phyloP scores from a whole-genome alignment of 2,329 filamentous ascomycete species.

The Dryadomyces quercus-mongolicae region DNA sequence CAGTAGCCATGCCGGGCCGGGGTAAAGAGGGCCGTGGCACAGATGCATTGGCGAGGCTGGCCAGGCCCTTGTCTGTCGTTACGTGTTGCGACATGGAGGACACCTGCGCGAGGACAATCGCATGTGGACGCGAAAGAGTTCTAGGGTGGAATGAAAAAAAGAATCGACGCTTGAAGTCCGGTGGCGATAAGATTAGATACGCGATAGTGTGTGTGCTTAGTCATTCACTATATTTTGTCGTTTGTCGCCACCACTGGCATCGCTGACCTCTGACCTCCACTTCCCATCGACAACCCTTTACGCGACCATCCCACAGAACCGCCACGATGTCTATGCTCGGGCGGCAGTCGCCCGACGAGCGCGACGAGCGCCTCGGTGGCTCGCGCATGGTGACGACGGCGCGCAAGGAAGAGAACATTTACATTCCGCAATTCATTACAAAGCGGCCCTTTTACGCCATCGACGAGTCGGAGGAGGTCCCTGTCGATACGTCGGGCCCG shows the following conservation, averaged over 20 bases:
- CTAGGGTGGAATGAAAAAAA: neutral
- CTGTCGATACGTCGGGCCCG: conserved; percentile 38
- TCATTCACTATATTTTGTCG: neutral
- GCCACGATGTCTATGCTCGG: conserved; percentile 12
- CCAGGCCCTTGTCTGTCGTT: conserved; percentile 2
- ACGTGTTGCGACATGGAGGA: conserved; percentile 9
- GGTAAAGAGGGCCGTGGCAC: neutral
- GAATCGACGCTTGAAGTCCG: neutral
- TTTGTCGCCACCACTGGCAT: neutral
- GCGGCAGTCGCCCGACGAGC: conserved; percentile 13
- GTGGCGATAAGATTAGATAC: conserved; percentile 4
- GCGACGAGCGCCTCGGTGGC: conserved; percentile 12
- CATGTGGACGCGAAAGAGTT: neutral
- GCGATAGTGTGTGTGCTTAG: neutral
- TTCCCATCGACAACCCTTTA: too few relatives aligned
- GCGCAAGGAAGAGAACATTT: conserved; percentile 84
- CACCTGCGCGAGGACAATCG: conserved; percentile 1
- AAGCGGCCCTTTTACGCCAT: conserved; percentile 94
- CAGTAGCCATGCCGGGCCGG: neutral
- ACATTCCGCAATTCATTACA: conserved; percentile 96
- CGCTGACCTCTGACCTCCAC: too few relatives aligned
- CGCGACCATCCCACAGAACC: neutral
- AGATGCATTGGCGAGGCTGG: conserved; percentile 4
- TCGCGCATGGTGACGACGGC: conserved; percentile 10
- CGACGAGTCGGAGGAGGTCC: conserved; percentile 36